Evolutionary conservation across 768 basidiomycete species (phyloP), one percentile per base, ranked within the genome.

Genomic region (Collybiopsis confluens): DNA sequence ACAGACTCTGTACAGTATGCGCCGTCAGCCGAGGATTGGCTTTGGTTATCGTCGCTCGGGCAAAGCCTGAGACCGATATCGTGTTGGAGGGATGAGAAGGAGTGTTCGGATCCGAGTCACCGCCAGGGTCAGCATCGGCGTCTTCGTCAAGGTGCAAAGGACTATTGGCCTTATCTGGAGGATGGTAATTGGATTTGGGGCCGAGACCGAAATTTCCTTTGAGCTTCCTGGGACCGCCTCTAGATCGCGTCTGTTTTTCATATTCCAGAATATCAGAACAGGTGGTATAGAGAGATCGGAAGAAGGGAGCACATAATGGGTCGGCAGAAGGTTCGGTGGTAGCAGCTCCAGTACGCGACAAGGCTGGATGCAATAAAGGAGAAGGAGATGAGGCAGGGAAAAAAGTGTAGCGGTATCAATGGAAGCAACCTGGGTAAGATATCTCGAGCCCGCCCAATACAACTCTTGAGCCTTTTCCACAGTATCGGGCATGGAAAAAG

Each of bases 1-100:
- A 69, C 71, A 93, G 72, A 51, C 86, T 89, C 53, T 81, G 76
- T 8, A 89, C 79, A 0, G 92, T 94, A 64, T 94, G 92, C 8
- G 77, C 78, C 0, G 90, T 92, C 26, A 90, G 69, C 27, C 77
- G 77, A 1, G 80, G 75, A 56, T 83, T 82, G 18, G 73, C 75
- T 54, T 73, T 79, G 21, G 77, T 81, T 20, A 79, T 79, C 2
- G 70, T 67, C 1, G 82, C 79, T 0, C 81, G 76, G 58, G 78
- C 76, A 54, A 82, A 78, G 54, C 47, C 33, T 16, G 47, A 48
- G 15, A 48, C 37, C 2, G 47, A 37, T 2, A 15, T 37, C 13
- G 80, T 76, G 4, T 63, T n/a, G 8, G 8, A n/a, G 41, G 1
- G 23, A n/a, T 13, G 35, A 23, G 21, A 42, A 26, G 3, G 18